Evolutionary conservation across 495 filamentous ascomycete genomes (phyloP).

Genomic region (Aspergillus affinis): DNA sequence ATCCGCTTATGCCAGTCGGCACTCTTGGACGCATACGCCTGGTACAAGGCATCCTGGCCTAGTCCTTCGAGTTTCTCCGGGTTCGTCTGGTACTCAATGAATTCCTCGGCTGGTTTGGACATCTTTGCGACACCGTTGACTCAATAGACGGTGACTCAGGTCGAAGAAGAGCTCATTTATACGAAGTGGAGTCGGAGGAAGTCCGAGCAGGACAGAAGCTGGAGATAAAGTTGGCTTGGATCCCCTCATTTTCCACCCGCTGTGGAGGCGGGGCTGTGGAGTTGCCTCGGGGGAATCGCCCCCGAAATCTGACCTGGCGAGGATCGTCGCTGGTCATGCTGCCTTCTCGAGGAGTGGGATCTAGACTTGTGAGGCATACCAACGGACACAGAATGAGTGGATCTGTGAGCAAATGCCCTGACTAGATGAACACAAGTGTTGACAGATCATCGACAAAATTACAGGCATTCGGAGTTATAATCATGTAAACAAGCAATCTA

Average conservation of each 20-base stretch:
- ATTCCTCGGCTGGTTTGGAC: conserved; percentile 12
- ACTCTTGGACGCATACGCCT: conserved; percentile 31
- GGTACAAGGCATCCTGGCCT: conserved; percentile 33
- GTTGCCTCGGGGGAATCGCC: not conserved
- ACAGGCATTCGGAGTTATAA: too few species aligned
- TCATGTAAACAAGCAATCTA: too few species aligned
- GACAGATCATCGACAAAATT: too few species aligned
- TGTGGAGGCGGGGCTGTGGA: not conserved
- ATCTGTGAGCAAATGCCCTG: too few species aligned
- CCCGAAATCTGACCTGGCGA: not conserved
- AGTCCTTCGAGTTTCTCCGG: conserved; percentile 12
- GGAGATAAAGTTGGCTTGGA: not conserved
- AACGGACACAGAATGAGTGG: too few species aligned
- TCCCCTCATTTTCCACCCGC: not conserved
- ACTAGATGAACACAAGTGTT: too few species aligned
- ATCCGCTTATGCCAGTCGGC: conserved; percentile 37
- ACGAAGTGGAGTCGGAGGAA: not conserved
- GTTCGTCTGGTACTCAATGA: conserved; percentile 19
- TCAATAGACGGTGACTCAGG: not conserved
- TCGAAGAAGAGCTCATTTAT: not conserved
- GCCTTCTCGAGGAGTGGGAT: too few species aligned
- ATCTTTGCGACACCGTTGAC: not conserved
- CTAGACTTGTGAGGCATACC: too few species aligned
- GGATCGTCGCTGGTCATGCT: too few species aligned
- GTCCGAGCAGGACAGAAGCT: not conserved